Percentiles rank a stretch among this genome's conserved stretches.
Conservation (phyloP, 176 grass and related monocot genomes). For the Metroxylon sagu region DNA sequence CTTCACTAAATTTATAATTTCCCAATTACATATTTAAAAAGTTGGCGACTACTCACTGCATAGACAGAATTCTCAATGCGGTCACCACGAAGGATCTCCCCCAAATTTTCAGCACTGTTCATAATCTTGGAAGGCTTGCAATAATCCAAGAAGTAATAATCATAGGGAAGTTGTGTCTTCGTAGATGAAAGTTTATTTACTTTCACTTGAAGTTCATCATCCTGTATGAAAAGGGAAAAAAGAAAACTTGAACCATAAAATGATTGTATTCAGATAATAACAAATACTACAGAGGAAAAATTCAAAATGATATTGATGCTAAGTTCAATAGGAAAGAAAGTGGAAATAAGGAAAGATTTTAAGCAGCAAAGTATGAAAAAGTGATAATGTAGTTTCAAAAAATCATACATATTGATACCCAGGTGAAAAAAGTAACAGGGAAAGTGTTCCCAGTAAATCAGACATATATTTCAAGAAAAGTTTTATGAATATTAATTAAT, state of each 20-base stretch:
- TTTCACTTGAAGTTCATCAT: slow-evolving; percentile 77
- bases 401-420: no score
- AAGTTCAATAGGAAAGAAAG: no score
- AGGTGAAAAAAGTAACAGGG: no score
- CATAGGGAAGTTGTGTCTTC: slow-evolving; percentile 80
- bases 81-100: slow-evolving; percentile 80
- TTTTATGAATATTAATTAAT: no score
- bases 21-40: no score
- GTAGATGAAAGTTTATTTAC: slow-evolving; percentile 78
- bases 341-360: no score
- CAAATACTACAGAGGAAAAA: not conserved
- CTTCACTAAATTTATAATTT: no score
- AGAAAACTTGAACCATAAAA: slow-evolving; percentile 4
- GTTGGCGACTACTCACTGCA: slow-evolving; percentile 27
- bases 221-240: slow-evolving; percentile 24
- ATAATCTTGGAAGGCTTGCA: slow-evolving; percentile 57
- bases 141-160: slow-evolving; percentile 83
- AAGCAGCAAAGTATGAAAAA: no score
- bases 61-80: slow-evolving; percentile 81
- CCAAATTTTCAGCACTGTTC: slow-evolving; percentile 76
- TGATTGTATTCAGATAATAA: not conserved
- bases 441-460: no score
- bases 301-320: not conserved
- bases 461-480: no score
- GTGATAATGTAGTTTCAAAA: no score